Conservation (phyloP, 352 stramenopile species). For the Aphanomyces euteiches region DNA sequence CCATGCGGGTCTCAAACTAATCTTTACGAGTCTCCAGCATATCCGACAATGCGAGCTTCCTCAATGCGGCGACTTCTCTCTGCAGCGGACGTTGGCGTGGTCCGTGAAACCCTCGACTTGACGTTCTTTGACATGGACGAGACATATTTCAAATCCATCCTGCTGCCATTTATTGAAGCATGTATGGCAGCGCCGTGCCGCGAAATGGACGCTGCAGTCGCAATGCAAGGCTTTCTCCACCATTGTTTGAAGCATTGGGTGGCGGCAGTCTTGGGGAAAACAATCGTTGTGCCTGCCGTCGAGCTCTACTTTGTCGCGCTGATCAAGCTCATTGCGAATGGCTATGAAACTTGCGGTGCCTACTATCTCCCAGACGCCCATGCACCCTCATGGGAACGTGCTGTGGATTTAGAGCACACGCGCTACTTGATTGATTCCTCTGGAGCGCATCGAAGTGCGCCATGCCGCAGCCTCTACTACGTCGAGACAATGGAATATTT, state of each 20-base stretch:
- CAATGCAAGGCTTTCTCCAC: constrained; percentile 24
- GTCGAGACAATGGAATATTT: constrained; percentile 83
- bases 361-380: constrained; percentile 83
- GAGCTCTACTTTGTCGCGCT: constrained; percentile 41
- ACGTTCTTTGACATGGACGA: constrained; percentile 48
- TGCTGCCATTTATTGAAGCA: constrained; percentile 25
- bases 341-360: constrained; percentile 69
- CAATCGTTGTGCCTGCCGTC: constrained; percentile 48
- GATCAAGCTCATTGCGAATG: constrained; percentile 73
- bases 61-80: constrained; percentile 59
- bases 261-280: constrained; percentile 24
- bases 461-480: constrained; percentile 74
- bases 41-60: constrained; percentile 71
- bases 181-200: constrained; percentile 36
- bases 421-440: constrained; percentile 60
- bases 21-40: constrained; percentile 73
- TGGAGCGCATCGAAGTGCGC: constrained; percentile 42
- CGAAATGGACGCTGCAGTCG: constrained; percentile 5
- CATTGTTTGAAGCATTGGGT: constrained; percentile 25
- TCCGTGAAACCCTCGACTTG: constrained; percentile 64
- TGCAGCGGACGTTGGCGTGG: constrained; percentile 60
- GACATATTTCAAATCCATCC: not conserved
- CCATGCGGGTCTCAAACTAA: constrained; percentile 71
- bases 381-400: constrained; percentile 50
- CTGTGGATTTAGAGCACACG: constrained; percentile 68